These are phyloP conservation scores for Punctularia strigosozonata DNA, from an alignment of 768 basidiomycete genomes.

Conservation along the genomic window DNA sequence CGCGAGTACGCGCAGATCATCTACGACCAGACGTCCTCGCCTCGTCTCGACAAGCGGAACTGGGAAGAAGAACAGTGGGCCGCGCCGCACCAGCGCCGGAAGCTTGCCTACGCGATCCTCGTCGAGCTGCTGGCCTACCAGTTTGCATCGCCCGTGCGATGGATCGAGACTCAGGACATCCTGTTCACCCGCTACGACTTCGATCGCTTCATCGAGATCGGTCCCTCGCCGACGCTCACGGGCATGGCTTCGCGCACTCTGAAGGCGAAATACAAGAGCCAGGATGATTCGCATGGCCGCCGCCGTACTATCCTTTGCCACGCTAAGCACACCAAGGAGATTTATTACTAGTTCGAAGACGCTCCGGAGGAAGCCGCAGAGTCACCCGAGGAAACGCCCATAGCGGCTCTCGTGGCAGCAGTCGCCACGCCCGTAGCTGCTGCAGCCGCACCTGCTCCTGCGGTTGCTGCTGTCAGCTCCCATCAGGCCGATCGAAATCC, in stretches of 20 bases:
- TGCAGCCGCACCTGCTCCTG: constrained; percentile 36
- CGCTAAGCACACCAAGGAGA: constrained; percentile 92
- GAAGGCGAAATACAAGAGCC: constrained; percentile 86
- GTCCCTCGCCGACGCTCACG: constrained; percentile 91
- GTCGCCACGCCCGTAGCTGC: constrained; percentile 27
- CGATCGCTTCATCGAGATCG: constrained; percentile 91
- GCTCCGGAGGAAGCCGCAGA: constrained; percentile 33
- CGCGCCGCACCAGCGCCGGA: constrained; percentile 70
- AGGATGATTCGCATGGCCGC: constrained; percentile 76
- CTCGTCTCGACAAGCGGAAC: constrained; percentile 81
- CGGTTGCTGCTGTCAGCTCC: constrained; percentile 65
- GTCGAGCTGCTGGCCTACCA: constrained; percentile 97
- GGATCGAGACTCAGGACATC: constrained; percentile 98
- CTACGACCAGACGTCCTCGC: constrained; percentile 93
- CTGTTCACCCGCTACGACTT: constrained; percentile 81
- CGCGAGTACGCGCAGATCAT: constrained; percentile 89
- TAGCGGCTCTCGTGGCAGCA: constrained; percentile 19
- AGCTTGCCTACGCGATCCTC: constrained; percentile 90
- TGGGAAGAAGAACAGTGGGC: constrained; percentile 94
- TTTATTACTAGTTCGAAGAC: constrained; percentile 97
- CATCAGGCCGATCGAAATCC: constrained; percentile 81
- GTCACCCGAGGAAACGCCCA: too few species aligned
- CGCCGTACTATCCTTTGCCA: constrained; percentile 81
- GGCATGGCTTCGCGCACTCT: constrained; percentile 89
- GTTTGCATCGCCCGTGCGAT: constrained; percentile 95